Conservation (phyloP, 2,329 filamentous ascomycete genomes). For the Mycocentrospora acerina region DNA sequence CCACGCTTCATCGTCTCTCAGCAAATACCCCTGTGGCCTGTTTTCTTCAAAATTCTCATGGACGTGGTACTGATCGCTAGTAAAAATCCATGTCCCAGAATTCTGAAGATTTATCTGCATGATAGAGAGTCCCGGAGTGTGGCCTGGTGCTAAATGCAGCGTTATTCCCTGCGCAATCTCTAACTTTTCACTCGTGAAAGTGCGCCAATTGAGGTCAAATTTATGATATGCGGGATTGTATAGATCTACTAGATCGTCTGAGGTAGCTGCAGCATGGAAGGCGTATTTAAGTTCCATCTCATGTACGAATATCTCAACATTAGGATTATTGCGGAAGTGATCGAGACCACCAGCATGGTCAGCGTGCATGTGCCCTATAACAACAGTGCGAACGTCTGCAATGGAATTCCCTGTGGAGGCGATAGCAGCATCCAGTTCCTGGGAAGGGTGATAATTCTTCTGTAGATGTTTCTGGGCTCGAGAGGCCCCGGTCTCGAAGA, state of each 20-base stretch:
- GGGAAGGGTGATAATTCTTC: slow-evolving; percentile 21
- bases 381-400: slow-evolving; percentile 39
- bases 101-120: slow-evolving; percentile 41
- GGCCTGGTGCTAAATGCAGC: slow-evolving; percentile 37
- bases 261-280: slow-evolving; percentile 40
- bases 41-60: slow-evolving; percentile 37
- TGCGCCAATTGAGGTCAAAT: slow-evolving; percentile 40
- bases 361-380: slow-evolving; percentile 42
- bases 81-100: slow-evolving; percentile 40
- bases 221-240: slow-evolving; percentile 24
- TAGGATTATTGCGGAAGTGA: slow-evolving; percentile 37
- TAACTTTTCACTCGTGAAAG: slow-evolving; percentile 32
- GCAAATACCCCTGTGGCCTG: slow-evolving; percentile 41
- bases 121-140: slow-evolving; percentile 39
- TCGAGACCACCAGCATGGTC: slow-evolving; percentile 43
- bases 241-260: slow-evolving; percentile 25
- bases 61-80: slow-evolving; percentile 42
- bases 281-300: slow-evolving; percentile 43
- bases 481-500: slow-evolving; percentile 39
- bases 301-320: slow-evolving; percentile 41
- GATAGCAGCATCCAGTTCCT: slow-evolving; percentile 25
- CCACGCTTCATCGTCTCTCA: slow-evolving; percentile 41
- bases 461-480: too few species aligned
- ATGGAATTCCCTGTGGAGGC: slow-evolving; percentile 34
- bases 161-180: slow-evolving; percentile 37